A percentile compares a stretch with the other conserved stretches of the same genome.
Conservation (phyloP, 495 filamentous ascomycete species). For the Xylaria telfairii region DNA sequence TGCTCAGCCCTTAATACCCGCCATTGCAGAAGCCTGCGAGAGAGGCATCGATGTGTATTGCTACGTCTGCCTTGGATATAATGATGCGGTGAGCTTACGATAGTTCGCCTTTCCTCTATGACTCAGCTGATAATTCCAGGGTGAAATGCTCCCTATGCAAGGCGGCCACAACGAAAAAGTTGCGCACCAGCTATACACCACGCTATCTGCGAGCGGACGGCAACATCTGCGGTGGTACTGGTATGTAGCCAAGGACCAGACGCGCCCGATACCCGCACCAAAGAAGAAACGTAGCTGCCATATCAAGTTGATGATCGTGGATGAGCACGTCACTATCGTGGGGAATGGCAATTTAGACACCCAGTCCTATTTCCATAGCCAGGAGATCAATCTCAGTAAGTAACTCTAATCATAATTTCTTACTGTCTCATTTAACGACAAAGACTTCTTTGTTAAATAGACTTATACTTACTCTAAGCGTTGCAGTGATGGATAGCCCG, state of each 20-base stretch:
- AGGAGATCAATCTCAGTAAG: slow-evolving; percentile 66
- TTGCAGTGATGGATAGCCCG: slow-evolving; percentile 67
- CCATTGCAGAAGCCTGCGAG: slow-evolving; percentile 61
- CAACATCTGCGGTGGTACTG: slow-evolving; percentile 62
- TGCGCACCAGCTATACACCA: slow-evolving; percentile 60
- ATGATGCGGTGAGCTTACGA: slow-evolving; percentile 60
- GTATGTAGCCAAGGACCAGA: slow-evolving; percentile 78
- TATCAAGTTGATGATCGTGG: slow-evolving; percentile 77
- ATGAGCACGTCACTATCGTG: slow-evolving; percentile 70
- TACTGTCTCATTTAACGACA: background rate
- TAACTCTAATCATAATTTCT: background rate
- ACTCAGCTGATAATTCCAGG: slow-evolving; percentile 40
- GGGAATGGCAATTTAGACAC: slow-evolving; percentile 83
- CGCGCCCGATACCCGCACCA: slow-evolving; percentile 63
- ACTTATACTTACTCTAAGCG: background rate
- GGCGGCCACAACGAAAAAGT: slow-evolving; percentile 78
- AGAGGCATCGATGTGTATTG: slow-evolving; percentile 69
- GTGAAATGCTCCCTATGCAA: slow-evolving; percentile 76
- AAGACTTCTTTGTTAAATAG: background rate
- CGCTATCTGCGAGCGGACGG: slow-evolving; percentile 55
- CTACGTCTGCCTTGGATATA: slow-evolving; percentile 79
- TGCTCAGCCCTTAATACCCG: slow-evolving; percentile 53
- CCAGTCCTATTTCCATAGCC: slow-evolving; percentile 78
- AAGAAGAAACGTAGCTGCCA: slow-evolving; percentile 72
- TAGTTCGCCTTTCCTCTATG: background rate